These are phyloP conservation scores for Haplosporangium sp. DNA, from an alignment of 371 early-diverging fungal species.

Conservation along the genomic window DNA sequence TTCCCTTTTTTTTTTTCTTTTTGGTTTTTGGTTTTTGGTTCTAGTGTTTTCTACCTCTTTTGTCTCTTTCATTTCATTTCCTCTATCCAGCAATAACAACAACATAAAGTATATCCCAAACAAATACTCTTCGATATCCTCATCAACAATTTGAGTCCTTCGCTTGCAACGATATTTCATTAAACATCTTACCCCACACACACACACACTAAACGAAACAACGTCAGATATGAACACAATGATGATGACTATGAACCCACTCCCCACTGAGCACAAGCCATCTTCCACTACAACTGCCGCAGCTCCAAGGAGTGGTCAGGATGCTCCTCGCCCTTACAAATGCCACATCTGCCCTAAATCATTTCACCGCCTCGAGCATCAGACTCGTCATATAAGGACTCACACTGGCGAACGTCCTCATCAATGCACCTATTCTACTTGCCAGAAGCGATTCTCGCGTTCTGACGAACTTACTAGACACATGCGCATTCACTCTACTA, in stretches of 20 bases:
- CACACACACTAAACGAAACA: neutral
- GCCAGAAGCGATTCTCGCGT: constrained; percentile 89
- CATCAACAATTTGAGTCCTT: no score
- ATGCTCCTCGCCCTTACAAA: constrained; percentile 72
- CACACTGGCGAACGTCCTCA: constrained; percentile 95
- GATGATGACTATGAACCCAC: constrained; percentile 31
- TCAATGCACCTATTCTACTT: constrained; percentile 83
- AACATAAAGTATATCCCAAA: no score
- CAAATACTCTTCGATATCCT: no score
- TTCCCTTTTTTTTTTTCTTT: constrained; percentile 11
- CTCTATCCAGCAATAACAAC: neutral
- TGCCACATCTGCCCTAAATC: constrained; percentile 74
- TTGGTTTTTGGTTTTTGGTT: constrained; percentile 9
- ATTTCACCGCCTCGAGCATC: constrained; percentile 82
- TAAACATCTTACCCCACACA: no score
- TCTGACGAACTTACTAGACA: constrained; percentile 92
- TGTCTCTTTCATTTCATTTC: constrained; percentile 1
- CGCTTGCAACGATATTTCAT: no score
- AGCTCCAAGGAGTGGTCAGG: constrained; percentile 51
- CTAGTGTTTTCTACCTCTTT: constrained; percentile 9
- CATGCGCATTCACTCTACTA: constrained; percentile 77
- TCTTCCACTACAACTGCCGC: constrained; percentile 12
- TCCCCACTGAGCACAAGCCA: constrained; percentile 12
- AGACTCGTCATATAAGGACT: constrained; percentile 89
- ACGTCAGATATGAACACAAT: constrained; percentile 23